Base-by-base conservation (phyloP, 257 asterid genomes). In the Nicotiana paniculata region DNA sequence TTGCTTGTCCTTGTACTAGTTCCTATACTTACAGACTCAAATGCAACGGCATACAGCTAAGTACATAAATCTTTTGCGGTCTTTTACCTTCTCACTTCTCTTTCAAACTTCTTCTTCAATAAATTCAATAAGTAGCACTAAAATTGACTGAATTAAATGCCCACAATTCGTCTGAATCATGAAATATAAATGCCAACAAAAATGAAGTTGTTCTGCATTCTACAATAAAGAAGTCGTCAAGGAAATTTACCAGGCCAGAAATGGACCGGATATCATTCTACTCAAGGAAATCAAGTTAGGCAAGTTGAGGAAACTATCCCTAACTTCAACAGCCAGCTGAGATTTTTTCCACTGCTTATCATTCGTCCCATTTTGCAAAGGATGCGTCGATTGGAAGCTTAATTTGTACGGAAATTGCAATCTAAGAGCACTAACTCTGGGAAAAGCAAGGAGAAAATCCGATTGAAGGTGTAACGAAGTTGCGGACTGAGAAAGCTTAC, bases 201-300 rank as follows among this genome's bases (percentile, higher is more conserved):
- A n/a, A 3, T 43, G 59, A 72, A 21, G 35, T 43, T 0, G 0
- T 70, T 43, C 58, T 70, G 77, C 78, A 70, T 43, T 70, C 78
- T 21, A n/a, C 78, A 70, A 46, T 21, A 21, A 21, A 30, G 46
- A 12, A 21, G 17, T 12, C 1, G 0, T 43, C 48, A 8, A 13
- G 28, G 77, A 76, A 74, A 26, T 86, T 64, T 85, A 96, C 99
- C 99, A 96, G 83, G 94, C 97, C 53, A 96, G 91, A 86, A 94
- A 64, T 37, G 99, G 98, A 46, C 99, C 99, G 18, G 97, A 93
- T 16, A 93, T 92, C 93, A 96, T 69, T 84, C 99, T 89, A 39
- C 89, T 80, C 83, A 96, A 86, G 8, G 98, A 96, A 48, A 96
- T 91, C 46, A 85, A 93, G 85, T 96, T 96, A 1, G 99, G 98